These are phyloP conservation scores for Punica granatum DNA, from an alignment of 345 rosid species.

Conservation along the genomic window DNA sequence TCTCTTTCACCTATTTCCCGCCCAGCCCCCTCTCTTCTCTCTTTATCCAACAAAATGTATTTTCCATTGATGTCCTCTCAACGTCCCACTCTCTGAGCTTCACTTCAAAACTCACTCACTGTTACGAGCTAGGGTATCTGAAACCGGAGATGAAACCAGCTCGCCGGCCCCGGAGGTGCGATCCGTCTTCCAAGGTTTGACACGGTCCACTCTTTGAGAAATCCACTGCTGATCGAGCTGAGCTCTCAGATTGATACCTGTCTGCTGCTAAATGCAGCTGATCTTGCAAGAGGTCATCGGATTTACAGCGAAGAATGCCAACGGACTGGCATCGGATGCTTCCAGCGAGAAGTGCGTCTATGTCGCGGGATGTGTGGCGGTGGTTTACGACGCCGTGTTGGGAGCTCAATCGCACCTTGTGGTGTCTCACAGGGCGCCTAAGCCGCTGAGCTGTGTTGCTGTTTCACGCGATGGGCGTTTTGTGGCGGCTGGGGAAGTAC, in stretches of 20 bases:
- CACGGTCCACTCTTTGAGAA: background rate
- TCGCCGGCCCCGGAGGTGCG: slow-evolving; percentile 42
- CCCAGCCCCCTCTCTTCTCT: background rate
- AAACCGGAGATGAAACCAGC: slow-evolving; percentile 32
- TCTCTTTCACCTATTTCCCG: slow-evolving; percentile 21
- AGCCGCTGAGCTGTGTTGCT: slow-evolving; percentile 56
- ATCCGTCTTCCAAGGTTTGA: slow-evolving; percentile 43
- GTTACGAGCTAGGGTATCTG: background rate
- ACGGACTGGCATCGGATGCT: slow-evolving; percentile 51
- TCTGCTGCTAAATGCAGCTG: slow-evolving; percentile 29
- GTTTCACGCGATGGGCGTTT: slow-evolving; percentile 55
- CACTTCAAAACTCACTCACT: background rate
- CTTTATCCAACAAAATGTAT: background rate
- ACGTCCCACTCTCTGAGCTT: background rate
- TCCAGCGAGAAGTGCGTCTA: slow-evolving; percentile 42
- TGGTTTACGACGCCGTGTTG: slow-evolving; percentile 44
- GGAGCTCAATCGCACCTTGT: slow-evolving; percentile 53
- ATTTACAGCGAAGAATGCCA: slow-evolving; percentile 51
- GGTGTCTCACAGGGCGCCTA: slow-evolving; percentile 56
- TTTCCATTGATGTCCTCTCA: background rate
- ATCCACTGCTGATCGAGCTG: slow-evolving; percentile 1
- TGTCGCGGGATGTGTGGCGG: slow-evolving; percentile 75
- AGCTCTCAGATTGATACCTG: background rate
- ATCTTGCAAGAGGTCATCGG: slow-evolving; percentile 60
- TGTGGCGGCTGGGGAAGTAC: slow-evolving; percentile 75